Base-by-base conservation (phyloP, 208 protist species). In the Wallacemonas sp. region DNA sequence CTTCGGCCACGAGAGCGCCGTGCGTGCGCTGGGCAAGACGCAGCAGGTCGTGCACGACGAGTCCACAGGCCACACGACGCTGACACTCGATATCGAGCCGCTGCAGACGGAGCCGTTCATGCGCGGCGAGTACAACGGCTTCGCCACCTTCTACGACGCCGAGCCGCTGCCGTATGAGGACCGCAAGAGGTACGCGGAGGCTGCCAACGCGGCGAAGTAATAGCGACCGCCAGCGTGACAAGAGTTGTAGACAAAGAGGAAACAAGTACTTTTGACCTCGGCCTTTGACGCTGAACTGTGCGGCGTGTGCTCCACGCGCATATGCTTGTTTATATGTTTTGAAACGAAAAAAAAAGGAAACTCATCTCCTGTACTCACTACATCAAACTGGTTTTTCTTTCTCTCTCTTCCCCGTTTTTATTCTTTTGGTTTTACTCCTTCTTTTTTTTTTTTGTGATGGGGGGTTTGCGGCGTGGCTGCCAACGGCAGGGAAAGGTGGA, bases 91-190 rank as follows among this genome's bases (percentile, higher is more conserved):
- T 26, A 74, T 95, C 11, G 62, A 62, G 3, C 82, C 87, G 14
- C 77, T 83, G 5, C 61, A 75, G 68, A 95, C 84, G 29, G 60
- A 78, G 58, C 60, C 24, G 12, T 95, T 95, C 62, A 86, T 95
- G 81, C 60, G 67, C 6, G 85, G 89, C n/a, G 80, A 91, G 60
- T 92, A 85, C 74, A 93, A 89, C 55, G 85, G 83, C 43, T 81
- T 83, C 54, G 56, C 49, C 56, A 81, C 68, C 19, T 44, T 39
- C 66, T 88, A 90, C 73, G 77, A 81, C 39, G 88, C 76, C 0
- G 29, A 67, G 1, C 76, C 73, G 0, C 14, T 84, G n/a, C 57
- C 38, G 52, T 19, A 19, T 9, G 67, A 61, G 32, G 64, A 19
- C 44, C 57, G 62, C 17, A 61, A 64, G 63, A 65, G 56, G 32